A percentile compares a stretch with the other conserved stretches of the same genome.
phyloP scores from a whole-genome alignment of 805 yeast species.

The Yamadazyma olivae region DNA sequence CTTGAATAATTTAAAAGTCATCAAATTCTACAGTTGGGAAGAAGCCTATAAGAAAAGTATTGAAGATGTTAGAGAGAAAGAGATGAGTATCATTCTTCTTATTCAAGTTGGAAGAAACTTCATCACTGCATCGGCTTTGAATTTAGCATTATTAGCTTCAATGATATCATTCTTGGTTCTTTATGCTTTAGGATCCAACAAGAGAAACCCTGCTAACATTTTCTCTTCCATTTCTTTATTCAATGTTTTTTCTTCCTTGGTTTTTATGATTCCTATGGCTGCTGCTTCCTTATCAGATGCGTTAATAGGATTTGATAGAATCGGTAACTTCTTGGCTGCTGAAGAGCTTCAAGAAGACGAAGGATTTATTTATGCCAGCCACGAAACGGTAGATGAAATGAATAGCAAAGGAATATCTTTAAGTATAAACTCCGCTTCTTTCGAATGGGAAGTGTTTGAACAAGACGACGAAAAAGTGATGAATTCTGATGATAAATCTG shows the following conservation, averaged over 20 bases:
- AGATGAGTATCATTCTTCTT: slow-evolving; percentile 56
- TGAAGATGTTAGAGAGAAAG: slow-evolving; percentile 53
- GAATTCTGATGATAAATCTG: slow-evolving; percentile 3
- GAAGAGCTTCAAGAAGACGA: slow-evolving; percentile 37
- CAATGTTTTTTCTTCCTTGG: slow-evolving; percentile 57
- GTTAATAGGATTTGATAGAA: slow-evolving; percentile 55
- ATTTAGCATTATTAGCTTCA: slow-evolving; percentile 70
- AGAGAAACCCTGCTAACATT: slow-evolving; percentile 55
- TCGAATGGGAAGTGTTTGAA: slow-evolving; percentile 29
- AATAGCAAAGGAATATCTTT: slow-evolving; percentile 20
- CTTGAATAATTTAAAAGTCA: slow-evolving; percentile 70
- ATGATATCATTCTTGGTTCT: slow-evolving; percentile 48
- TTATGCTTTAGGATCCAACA: slow-evolving; percentile 26
- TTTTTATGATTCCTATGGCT: slow-evolving; percentile 69
- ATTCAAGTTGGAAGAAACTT: slow-evolving; percentile 67
- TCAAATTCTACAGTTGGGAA: slow-evolving; percentile 93
- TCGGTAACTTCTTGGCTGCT: slow-evolving; percentile 50
- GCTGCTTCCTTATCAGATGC: slow-evolving; percentile 69
- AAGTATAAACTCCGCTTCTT: slow-evolving; percentile 19
- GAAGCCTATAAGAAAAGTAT: slow-evolving; percentile 64
- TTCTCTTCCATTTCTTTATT: slow-evolving; percentile 72
- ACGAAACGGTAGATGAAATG: slow-evolving; percentile 20
- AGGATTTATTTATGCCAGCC: slow-evolving; percentile 21
- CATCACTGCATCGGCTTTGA: slow-evolving; percentile 58
- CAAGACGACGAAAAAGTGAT: slow-evolving; percentile 16